Evolutionary conservation across 169 alveolate genomes (phyloP).

Genomic region (Plasmodium gonderi): DNA sequence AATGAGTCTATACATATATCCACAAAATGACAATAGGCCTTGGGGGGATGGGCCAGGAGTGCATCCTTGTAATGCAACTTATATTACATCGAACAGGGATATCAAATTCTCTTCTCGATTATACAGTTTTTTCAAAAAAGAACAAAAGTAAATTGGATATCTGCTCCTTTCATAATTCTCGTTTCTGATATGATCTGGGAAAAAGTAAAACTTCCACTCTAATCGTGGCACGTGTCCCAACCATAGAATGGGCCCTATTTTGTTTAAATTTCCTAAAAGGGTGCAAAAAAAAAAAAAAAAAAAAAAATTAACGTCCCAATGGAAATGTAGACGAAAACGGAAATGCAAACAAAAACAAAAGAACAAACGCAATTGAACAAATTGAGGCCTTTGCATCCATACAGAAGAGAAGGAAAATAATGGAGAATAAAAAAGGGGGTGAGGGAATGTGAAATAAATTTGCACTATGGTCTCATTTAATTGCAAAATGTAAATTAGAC

Average conservation of each 20-base stretch:
- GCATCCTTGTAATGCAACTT: too few relatives aligned
- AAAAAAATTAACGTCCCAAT: background rate
- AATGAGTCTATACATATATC: too few relatives aligned
- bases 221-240: slow-evolving; percentile 70
- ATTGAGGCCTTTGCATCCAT: background rate
- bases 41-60: too few relatives aligned
- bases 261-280: slow-evolving; percentile 25
- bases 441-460: background rate
- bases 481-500: background rate
- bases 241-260: slow-evolving; percentile 60
- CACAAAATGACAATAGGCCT: too few relatives aligned
- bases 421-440: background rate
- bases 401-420: background rate
- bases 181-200: slow-evolving; percentile 1
- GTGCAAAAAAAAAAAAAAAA: background rate
- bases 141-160: slow-evolving; percentile 60
- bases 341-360: background rate
- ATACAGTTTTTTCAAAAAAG: slow-evolving; percentile 52
- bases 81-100: slow-evolving; percentile 30
- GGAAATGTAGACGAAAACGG: too few relatives aligned
- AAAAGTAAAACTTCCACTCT: slow-evolving; percentile 66
- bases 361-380: background rate
- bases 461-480: background rate
- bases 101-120: slow-evolving; percentile 16
- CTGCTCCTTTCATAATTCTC: slow-evolving; percentile 10